Base-by-base conservation (phyloP, 2,329 filamentous ascomycete genomes). In the Arthrocladium fulminans region DNA sequence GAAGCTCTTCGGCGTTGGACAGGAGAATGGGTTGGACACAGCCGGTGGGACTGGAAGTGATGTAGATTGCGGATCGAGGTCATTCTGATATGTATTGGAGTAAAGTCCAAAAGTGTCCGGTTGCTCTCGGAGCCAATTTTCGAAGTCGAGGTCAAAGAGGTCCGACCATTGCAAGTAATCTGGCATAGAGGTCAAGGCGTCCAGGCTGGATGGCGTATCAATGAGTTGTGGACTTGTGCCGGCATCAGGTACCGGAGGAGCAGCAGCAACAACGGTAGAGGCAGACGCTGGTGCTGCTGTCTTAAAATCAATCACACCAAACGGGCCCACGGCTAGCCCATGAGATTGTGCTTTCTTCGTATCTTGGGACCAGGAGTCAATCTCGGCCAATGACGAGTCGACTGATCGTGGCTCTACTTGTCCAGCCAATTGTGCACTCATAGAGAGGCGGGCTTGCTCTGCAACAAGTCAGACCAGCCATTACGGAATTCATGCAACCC, bases 351-450 rank as follows among this genome's bases (percentile, higher is more conserved):
- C 41, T 10, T 51, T 45, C 2, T 55, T 51, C 3, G 50, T 48
- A 29, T 62, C 57, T 53, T 59, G 56, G 2, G 58, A 58, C 44
- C 59, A 54, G 9, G 47, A 41, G 45, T 66, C 63, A 38, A 66
- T 60, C 34, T 64, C 61, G 2, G 60, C 55, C 17, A 66, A 47
- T 6, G 61, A 63, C 0, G 57, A 60, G 53, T 65, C 61, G 34
- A 66, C 55, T 5, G 63, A 63, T 1, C 62, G 57, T 0, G 59
- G 59, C 17, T 60, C 50, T 6, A 66, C 52, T 23, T 61, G 50
- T 1, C 54, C 48, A 12, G 53, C 47, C 10, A 65, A 47, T 2
- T 61, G 50, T 34, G 53, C 57, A 49, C 60, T 65, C 63, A 66
- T 66, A 7, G 59, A 63, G 2, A 55, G 49, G 23, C 61, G 59